Base-by-base conservation (phyloP, 495 filamentous ascomycete genomes). In the Parachaetomium inaequale region DNA sequence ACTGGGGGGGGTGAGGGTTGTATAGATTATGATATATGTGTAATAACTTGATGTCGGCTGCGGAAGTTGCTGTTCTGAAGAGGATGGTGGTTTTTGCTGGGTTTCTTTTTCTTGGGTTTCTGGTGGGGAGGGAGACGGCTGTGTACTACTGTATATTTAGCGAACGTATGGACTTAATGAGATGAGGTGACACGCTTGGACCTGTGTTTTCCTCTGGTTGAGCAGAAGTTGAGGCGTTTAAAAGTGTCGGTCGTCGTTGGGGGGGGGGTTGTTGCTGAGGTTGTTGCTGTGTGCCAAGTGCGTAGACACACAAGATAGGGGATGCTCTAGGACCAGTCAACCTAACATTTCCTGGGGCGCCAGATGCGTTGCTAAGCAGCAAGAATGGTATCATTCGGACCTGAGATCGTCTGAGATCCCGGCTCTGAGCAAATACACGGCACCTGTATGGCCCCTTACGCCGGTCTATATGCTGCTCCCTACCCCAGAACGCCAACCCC, bases 61-160 rank as follows among this genome's bases (percentile, higher is more conserved):
- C 17, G 10, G 36, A 2, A 3, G 36, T 17, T 43, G 40, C 40
- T 23, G 42, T 46, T n/a, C 19, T 46, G 32, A 31, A 38, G 17
- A 19, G 49, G 14, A 31, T 32, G 49, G 29, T 31, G 23, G 25
- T 31, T 25, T 12, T 3, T n/a, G 43, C 21, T 46, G 43, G 19
- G 21, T 50, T 12, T 28, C 11, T 15, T 31, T 29, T 50, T 15
- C 36, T 40, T 40, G 36, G 36, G 36, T 15, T 40, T 4, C 2
- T 43, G 17, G 5, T 25, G 4, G 45, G 17, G 40, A 7, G n/a
- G n/a, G n/a, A n/a, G n/a, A n/a, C n/a, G n/a, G n/a, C n/a, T n/a
- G n/a, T n/a, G n/a, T n/a, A 21, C 45, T 26, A 25, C 23, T 55
- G 52, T 55, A 55, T 55, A 42, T 42, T 54, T 55, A 55, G 23